These are phyloP conservation scores for Arabis alpina DNA, from an alignment of 345 rosid genomes.

Conservation along the genomic window DNA sequence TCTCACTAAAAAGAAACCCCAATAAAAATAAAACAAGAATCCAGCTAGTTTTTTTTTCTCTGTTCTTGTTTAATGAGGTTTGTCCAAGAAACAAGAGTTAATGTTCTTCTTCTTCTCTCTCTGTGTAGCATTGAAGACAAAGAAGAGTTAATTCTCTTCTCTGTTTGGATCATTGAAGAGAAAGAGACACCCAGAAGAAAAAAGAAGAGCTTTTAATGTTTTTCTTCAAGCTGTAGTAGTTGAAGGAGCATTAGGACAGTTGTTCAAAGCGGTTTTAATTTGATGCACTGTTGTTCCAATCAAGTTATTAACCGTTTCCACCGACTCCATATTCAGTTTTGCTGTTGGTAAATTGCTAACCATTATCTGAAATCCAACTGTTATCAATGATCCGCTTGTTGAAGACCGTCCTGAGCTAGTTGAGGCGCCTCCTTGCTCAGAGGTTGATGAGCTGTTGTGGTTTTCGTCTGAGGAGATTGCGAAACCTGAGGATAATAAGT, in stretches of 20 bases:
- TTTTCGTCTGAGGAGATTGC: conserved; percentile 75
- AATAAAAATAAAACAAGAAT: conserved; percentile 20
- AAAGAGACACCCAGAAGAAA: conserved; percentile 46
- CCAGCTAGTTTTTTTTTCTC: conserved; percentile 31
- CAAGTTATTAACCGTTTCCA: conserved; percentile 85
- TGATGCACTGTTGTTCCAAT: conserved; percentile 87
- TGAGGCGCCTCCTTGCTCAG: conserved; percentile 61
- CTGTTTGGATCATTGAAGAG: conserved; percentile 45
- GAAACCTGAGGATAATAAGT: conserved; percentile 93
- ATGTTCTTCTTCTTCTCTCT: conserved; percentile 43
- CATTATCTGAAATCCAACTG: conserved; percentile 93
- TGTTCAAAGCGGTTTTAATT: conserved; percentile 88
- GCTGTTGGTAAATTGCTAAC: conserved; percentile 90
- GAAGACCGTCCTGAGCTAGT: conserved; percentile 64
- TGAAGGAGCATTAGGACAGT: conserved; percentile 59
- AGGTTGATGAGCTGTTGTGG: neutral
- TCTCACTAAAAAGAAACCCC: conserved; percentile 12
- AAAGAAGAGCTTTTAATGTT: conserved; percentile 27
- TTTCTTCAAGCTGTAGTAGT: conserved; percentile 45
- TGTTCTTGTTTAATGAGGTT: conserved; percentile 43
- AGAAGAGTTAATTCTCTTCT: conserved; percentile 43
- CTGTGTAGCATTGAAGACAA: conserved; percentile 42
- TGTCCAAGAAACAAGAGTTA: conserved; percentile 49
- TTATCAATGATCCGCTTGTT: conserved; percentile 58
- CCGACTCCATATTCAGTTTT: conserved; percentile 91